Base-by-base conservation (phyloP, 2,329 filamentous ascomycete species). In the Helminthosporium solani region DNA sequence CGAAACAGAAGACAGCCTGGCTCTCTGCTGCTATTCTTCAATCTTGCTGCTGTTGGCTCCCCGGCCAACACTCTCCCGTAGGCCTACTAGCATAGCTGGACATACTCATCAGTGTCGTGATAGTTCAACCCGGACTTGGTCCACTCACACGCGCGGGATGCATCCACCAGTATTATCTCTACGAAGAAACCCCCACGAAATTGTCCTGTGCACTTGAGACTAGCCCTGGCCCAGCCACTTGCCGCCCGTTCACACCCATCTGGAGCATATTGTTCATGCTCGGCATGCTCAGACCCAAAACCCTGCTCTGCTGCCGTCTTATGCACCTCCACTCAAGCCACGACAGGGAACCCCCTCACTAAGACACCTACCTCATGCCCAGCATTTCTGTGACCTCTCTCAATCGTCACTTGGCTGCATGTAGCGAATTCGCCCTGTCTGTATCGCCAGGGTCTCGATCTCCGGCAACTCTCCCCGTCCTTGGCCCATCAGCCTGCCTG, bases 351-450 rank as follows among this genome's bases (percentile, higher is more conserved):
- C 39, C 45, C 42, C 42, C 50, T 58, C 57, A 62, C 61, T 61
- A 64, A 66, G 57, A 52, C 64, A 52, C 40, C 42, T 49, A 34
- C 52, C 53, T 55, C 55, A 61, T 55, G 56, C 57, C 59, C 50
- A 63, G 54, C 56, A n/a, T 50, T 53, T 52, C 54, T 58, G 54
- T 57, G 53, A 52, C 49, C 43, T 49, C 14, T 45, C 53, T n/a
- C n/a, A n/a, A n/a, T n/a, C n/a, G n/a, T n/a, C 56, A 59, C 52
- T 62, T 68, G 60, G 63, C 64, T 64, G 63, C 64, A 68, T 64
- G 56, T 44, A 59, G 56, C 58, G 57, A 49, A 38, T 58, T 61
- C 58, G 58, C 58, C 55, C 50, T 50, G 53, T 54, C 57, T 66
- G 56, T 63, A 63, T 57, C 57, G 58, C 57, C 57, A 47, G 49